Evolutionary conservation across 495 filamentous ascomycete genomes (phyloP).

Genomic region (Parmelia sp.): DNA sequence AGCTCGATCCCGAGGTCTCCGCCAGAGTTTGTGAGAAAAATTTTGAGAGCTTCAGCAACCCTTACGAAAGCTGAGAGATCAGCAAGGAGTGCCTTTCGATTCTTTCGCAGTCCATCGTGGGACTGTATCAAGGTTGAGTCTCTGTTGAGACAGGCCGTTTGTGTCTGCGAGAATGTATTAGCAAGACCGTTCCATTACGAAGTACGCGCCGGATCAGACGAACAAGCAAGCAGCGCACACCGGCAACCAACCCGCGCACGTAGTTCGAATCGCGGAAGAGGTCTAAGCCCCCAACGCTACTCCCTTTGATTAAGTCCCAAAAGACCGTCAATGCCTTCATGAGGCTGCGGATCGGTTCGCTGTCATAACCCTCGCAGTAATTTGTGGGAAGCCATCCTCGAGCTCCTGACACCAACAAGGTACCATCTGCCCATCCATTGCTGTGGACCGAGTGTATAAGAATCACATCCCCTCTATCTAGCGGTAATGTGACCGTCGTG

Average conservation of each 20-base stretch:
- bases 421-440: constrained; percentile 98
- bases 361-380: constrained; percentile 93
- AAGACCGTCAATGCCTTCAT: constrained; percentile 83
- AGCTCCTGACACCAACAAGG: constrained; percentile 77
- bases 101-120: constrained; percentile 68
- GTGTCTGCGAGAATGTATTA: constrained; percentile 57
- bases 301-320: constrained; percentile 80
- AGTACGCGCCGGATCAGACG: constrained; percentile 30
- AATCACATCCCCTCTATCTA: constrained; percentile 87
- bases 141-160: constrained; percentile 74
- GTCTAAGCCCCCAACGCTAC: constrained; percentile 56
- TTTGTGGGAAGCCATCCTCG: constrained; percentile 98
- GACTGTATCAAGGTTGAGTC: constrained; percentile 67
- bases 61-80: constrained; percentile 87
- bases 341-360: constrained; percentile 73
- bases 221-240: constrained; percentile 85
- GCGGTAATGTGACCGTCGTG: constrained; percentile 76
- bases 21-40: constrained; percentile 45
- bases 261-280: constrained; percentile 83
- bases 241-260: constrained; percentile 86
- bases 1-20: constrained; percentile 60
- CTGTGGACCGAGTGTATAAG: constrained; percentile 95
- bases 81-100: constrained; percentile 77
- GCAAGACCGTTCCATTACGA: constrained; percentile 17
- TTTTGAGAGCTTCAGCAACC: constrained; percentile 74